phyloP scores from a whole-genome alignment of 106 monocot species.

The Amphibolis antarctica region DNA sequence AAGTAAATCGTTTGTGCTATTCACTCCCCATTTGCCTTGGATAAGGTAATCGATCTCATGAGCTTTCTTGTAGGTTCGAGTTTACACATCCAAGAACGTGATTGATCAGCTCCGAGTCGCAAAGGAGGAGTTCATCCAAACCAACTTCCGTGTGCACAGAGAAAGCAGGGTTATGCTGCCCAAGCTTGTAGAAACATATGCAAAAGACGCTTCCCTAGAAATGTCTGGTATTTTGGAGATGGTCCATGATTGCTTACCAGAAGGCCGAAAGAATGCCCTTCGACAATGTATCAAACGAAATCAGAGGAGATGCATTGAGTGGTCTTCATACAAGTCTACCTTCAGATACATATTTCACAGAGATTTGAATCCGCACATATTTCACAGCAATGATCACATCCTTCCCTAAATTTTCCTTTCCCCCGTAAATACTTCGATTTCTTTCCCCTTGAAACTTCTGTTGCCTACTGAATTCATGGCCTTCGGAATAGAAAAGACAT shows the following conservation, averaged over 20 bases:
- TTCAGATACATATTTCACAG: conserved; percentile 75
- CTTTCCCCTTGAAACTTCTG: too few relatives aligned
- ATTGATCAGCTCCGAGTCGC: conserved; percentile 35
- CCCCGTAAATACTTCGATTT: too few relatives aligned
- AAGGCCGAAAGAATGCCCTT: conserved; percentile 23
- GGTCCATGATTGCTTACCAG: conserved; percentile 37
- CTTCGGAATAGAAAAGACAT: too few relatives aligned
- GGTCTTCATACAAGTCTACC: conserved; percentile 54
- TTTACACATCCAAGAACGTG: conserved; percentile 49
- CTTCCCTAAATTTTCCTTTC: background rate
- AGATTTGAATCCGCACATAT: conserved; percentile 39
- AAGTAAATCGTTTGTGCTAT: background rate
- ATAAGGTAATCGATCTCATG: background rate
- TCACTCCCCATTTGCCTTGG: background rate
- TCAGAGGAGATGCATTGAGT: conserved; percentile 31
- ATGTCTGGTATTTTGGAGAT: conserved; percentile 33
- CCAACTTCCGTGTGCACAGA: conserved; percentile 29
- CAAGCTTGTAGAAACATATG: conserved; percentile 48
- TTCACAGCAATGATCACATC: conserved; percentile 6
- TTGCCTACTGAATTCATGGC: too few relatives aligned
- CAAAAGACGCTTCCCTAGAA: conserved; percentile 48
- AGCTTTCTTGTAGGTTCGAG: conserved; percentile 38
- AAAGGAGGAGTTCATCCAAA: conserved; percentile 49
- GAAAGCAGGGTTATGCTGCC: conserved; percentile 45
- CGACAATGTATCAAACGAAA: conserved; percentile 19